phyloP scores from a whole-genome alignment of 139 green algal genomes.

The Closterium sp. region DNA sequence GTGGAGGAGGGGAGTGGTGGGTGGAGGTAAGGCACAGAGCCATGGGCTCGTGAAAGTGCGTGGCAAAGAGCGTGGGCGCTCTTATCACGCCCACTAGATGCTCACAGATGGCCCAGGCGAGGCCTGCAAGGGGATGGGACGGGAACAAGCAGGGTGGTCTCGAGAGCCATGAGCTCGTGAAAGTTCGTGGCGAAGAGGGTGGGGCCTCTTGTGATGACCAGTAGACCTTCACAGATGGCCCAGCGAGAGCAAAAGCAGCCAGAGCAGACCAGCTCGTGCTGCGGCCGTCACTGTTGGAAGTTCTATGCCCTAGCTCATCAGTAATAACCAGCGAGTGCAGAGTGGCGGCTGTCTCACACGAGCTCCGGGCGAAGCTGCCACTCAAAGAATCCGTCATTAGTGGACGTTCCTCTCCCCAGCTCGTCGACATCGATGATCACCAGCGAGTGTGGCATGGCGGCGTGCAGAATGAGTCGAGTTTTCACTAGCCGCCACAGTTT shows the following conservation, averaged over 20 bases:
- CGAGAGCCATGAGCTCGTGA: constrained; percentile 90
- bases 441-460: constrained; percentile 68
- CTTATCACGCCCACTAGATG: constrained; percentile 76
- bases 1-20: too few species aligned
- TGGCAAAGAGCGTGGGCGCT: constrained; percentile 85
- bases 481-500: too few species aligned
- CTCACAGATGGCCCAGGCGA: constrained; percentile 94
- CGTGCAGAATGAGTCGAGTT: neutral
- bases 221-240: constrained; percentile 92
- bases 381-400: constrained; percentile 88
- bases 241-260: constrained; percentile 50
- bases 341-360: constrained; percentile 55
- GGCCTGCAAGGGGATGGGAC: constrained; percentile 19
- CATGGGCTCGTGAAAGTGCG: constrained; percentile 98
- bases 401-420: constrained; percentile 91
- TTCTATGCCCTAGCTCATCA: constrained; percentile 81
- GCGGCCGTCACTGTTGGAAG: too few species aligned
- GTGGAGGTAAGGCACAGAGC: too few species aligned
- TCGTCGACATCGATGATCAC: constrained; percentile 99
- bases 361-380: too few species aligned
- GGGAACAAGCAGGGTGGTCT: neutral
- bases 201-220: constrained; percentile 66
- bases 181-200: constrained; percentile 97
- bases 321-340: constrained; percentile 85
- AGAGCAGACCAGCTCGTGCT: too few species aligned